Percentiles rank a stretch among this genome's conserved stretches.
phyloP scores from a whole-genome alignment of 164 flowering plant species.

The Santalum album region DNA sequence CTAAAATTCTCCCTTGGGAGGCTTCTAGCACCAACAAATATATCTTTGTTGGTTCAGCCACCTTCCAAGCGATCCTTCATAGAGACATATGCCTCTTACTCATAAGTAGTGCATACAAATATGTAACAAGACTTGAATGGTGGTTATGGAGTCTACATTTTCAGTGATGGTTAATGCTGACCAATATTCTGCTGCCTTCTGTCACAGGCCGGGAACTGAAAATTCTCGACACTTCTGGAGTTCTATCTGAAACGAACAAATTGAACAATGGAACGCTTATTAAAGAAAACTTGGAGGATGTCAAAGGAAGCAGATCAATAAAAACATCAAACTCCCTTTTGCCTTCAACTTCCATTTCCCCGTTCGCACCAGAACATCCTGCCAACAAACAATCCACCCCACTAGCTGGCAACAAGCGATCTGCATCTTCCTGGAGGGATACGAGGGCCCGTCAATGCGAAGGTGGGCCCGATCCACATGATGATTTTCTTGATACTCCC shows the following conservation, averaged over 20 bases:
- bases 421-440: constrained; percentile 64
- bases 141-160: background rate
- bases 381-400: constrained; percentile 21
- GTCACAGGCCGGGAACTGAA: constrained; percentile 19
- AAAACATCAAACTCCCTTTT: constrained; percentile 18
- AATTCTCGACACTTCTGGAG: constrained; percentile 13
- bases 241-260: constrained; percentile 12
- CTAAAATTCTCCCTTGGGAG: too few relatives aligned
- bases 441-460: constrained; percentile 55
- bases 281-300: constrained; percentile 19
- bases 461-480: constrained; percentile 75
- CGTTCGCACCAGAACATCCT: constrained; percentile 18
- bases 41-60: too few relatives aligned
- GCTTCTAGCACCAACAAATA: too few relatives aligned
- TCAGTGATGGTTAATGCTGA: background rate
- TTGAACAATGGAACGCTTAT: constrained; percentile 17
- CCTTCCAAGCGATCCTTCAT: too few relatives aligned
- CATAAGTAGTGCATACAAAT: too few relatives aligned
- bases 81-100: too few relatives aligned
- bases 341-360: constrained; percentile 17
- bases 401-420: constrained; percentile 42
- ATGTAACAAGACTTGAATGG: too few relatives aligned
- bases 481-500: constrained; percentile 92
- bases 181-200: background rate
- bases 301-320: constrained; percentile 13